Base-by-base conservation (phyloP, 1,139 yeast species). In the Candida albicans region DNA sequence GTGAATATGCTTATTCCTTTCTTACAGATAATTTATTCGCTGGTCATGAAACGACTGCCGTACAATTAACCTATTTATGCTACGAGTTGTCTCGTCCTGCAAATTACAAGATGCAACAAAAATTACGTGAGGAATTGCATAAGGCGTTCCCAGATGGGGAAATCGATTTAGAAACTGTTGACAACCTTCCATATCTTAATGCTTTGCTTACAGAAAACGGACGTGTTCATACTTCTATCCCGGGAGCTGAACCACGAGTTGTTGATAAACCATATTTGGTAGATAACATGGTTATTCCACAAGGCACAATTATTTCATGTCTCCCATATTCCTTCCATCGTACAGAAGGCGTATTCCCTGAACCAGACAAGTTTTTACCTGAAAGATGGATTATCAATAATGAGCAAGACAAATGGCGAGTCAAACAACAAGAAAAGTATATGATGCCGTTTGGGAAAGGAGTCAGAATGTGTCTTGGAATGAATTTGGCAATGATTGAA, bases 11-110 rank as follows among this genome's bases (percentile, higher is more conserved):
- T 1, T 73, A 71, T 51, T 64, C 75, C 1, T 68, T 71, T 46
- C 53, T 73, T 18, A 66, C 70, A 5, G 75, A 70, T 45, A 67
- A 67, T 51, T 70, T 72, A 14, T 71, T 71, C 43, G 93, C 93
- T 1, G 93, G 93, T 2, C 90, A 84, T 56, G 87, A 84, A 57
- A 84, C 93, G 2, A 84, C 91, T 0, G 90, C 88, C 0, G 76
- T 82, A 4, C 83, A 84, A 13, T 61, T 84, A 45, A 70, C 87
- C 1, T 84, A 77, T 57, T 61, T 81, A 41, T 69, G 80, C 10
- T 84, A 81, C 66, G 82, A 82, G 54, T 59, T 84, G 40, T 81
- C 87, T 2, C 65, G 79, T 42, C 81, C 81, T 0, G 62, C 62
- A 8, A 66, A 79, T 52, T 46, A 51, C 1, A 55, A 61, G 12